A percentile compares a stretch with the other conserved stretches of the same genome.
phyloP scores from a whole-genome alignment of 2,329 filamentous ascomycete genomes.

The Talaromyces marneffei region DNA sequence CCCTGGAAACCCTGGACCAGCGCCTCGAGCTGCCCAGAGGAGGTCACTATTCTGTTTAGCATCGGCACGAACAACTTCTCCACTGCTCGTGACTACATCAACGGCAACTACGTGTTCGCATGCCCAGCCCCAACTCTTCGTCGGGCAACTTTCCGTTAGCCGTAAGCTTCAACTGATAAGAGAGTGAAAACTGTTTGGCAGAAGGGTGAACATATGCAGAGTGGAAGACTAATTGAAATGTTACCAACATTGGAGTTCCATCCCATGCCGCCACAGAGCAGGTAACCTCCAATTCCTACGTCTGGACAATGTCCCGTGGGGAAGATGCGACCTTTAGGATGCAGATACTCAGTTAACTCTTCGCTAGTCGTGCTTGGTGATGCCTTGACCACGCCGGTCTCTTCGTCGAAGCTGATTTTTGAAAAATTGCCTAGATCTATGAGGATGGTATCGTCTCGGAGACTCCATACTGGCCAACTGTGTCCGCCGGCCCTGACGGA shows the following conservation, averaged over 20 bases:
- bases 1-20: slow-evolving; percentile 43
- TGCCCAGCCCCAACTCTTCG: slow-evolving; percentile 39
- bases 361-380: neutral
- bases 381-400: neutral
- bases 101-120: slow-evolving; percentile 42
- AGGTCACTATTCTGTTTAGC: slow-evolving; percentile 38
- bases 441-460: neutral
- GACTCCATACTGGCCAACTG: slow-evolving; percentile 27
- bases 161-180: neutral
- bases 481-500: slow-evolving; percentile 48
- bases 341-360: neutral
- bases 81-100: slow-evolving; percentile 44
- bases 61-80: slow-evolving; percentile 17
- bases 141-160: neutral
- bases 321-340: neutral
- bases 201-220: neutral
- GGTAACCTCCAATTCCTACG: neutral
- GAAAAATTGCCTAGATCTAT: neutral
- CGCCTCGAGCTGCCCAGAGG: slow-evolving; percentile 45
- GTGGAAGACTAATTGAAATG: neutral
- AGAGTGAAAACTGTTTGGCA: neutral
- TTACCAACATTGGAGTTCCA: slow-evolving; percentile 7
- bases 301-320: neutral
- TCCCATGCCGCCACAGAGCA: slow-evolving; percentile 2
- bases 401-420: neutral